phyloP scores from a whole-genome alignment of 768 basidiomycete species.

The Crepidotus variabilis region DNA sequence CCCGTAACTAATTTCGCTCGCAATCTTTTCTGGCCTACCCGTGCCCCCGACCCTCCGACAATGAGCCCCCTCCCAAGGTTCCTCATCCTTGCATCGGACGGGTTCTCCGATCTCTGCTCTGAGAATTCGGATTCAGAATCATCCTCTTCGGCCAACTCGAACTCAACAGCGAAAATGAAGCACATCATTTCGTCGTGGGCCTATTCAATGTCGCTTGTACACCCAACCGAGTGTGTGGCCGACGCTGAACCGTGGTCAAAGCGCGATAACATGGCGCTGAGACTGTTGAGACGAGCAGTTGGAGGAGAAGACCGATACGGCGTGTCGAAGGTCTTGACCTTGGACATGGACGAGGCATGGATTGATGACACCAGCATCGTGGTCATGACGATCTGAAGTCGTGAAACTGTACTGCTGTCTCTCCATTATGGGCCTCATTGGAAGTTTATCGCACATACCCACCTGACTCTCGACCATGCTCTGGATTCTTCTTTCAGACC shows the following conservation, averaged over 20 bases:
- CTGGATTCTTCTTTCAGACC: no score
- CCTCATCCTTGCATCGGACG: conserved; percentile 64
- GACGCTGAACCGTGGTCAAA: conserved; percentile 19
- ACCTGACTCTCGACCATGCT: no score
- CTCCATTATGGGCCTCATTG: no score
- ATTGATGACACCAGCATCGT: conserved; percentile 67
- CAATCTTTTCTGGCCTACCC: conserved; percentile 8
- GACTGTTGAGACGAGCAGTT: conserved; percentile 51
- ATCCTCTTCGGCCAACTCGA: background rate
- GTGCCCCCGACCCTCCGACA: conserved; percentile 7
- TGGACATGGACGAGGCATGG: conserved; percentile 65
- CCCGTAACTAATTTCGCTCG: conserved; percentile 8
- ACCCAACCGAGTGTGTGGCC: conserved; percentile 19
- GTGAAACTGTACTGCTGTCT: background rate
- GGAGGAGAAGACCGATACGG: conserved; percentile 51
- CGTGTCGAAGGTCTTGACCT: conserved; percentile 56
- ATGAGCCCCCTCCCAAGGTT: conserved; percentile 35
- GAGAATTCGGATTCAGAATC: conserved; percentile 4
- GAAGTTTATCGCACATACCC: no score
- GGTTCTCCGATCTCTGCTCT: conserved; percentile 58
- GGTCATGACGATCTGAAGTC: conserved; percentile 50
- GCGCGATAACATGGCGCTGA: conserved; percentile 49
- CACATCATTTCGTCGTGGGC: conserved; percentile 53
- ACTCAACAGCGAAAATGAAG: conserved; percentile 35
- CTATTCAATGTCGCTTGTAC: conserved; percentile 31